Base-by-base conservation (phyloP, 1,284 basidiomycete species). In the Microbotryum violaceum region DNA sequence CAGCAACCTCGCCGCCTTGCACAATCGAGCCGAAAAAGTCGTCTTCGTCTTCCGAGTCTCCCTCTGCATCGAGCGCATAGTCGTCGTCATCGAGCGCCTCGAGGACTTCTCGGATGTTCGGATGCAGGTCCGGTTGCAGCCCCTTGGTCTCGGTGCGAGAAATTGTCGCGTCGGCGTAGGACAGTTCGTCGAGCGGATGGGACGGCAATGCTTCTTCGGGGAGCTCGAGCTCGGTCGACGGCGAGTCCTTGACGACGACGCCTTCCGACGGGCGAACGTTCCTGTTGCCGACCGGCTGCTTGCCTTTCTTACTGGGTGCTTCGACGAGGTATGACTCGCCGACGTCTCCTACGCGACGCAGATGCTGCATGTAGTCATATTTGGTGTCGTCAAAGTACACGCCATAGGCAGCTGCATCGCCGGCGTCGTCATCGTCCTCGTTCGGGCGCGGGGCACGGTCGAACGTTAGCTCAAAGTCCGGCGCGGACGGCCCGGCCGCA, bases 291-390 rank as follows among this genome's bases (percentile, higher is more conserved):
- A 46, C 53, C 50, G 49, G 57, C 45, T 54, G 50, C 59, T 58
- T 67, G 53, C 57, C 70, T 58, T 65, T 71, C 45, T 33, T 60
- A 56, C 72, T 33, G 33, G 59, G 69, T 46, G 68, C 68, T 52
- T 66, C 70, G 49, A 72, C 62, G 29, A 70, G 62, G 57, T 62
- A 64, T 10, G 64, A 46, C 48, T 87, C 88, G 72, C 86, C 85
- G 65, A 84, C 79, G 6, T 81, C 67, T 5, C 89, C 90, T 49
- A 90, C 83, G 1, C 82, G 73, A 25, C 88, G 85, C 45, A 99
- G 81, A 77, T 99, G 96, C 77, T 94, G 88, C 90, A 97, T 94
- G 79, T 99, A 99, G 76, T 99, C 90, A 79, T 99, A 99, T 60
- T 90, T 83, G n/a, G 90, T 89, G 73, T 99, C 94, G 77, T 98